Evolutionary conservation across 108 stramenopile species (phyloP), one percentile per base, ranked within the genome.

Genomic region (Hondaea fermentalgiana): DNA sequence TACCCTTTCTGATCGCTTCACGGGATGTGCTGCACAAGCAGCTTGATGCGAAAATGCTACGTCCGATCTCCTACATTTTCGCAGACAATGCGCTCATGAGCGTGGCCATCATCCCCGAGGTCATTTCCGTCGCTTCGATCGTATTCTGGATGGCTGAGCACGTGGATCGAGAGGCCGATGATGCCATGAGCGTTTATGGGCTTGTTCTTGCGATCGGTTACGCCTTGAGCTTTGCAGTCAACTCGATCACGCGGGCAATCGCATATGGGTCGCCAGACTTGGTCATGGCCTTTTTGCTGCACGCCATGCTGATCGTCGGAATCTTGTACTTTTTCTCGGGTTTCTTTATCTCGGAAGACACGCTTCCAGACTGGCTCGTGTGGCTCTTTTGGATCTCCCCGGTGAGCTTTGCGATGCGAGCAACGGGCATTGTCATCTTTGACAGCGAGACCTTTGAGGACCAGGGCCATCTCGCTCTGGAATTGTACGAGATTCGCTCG

Each of bases 11-110:
- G 60, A 95, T 96, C 72, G 91, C 92, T 44, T 87, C 87, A n/a
- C 93, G 96, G 19, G 88, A 90, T 8, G 91, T 96, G 17, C 94
- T 96, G 45, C 96, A 97, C 92, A 97, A 97, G 89, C 96, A 97
- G 71, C 93, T 93, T 49, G 94, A 95, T 88, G 93, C 95, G 0
- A 93, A 94, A 59, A 96, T 97, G 87, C 96, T 95, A 87, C 96
- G 96, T 42, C 95, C 96, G 35, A 92, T 17, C 4, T 5, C 59
- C 5, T 89, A 43, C 60, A 42, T 76, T 4, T 10, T 21, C 4
- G 19, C 87, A 25, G 21, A 28, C 10, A 17, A 6, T 5, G 19
- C 58, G 25, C 5, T 44, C 8, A 42, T 53, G 57, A 4, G 53
- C 57, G 51, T 57, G 23, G 4, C 47, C 57, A 47, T 57, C 58